These are phyloP conservation scores for Urochloa ruziziensis DNA, from an alignment of 176 grass and related monocot genomes.

Conservation along the genomic window DNA sequence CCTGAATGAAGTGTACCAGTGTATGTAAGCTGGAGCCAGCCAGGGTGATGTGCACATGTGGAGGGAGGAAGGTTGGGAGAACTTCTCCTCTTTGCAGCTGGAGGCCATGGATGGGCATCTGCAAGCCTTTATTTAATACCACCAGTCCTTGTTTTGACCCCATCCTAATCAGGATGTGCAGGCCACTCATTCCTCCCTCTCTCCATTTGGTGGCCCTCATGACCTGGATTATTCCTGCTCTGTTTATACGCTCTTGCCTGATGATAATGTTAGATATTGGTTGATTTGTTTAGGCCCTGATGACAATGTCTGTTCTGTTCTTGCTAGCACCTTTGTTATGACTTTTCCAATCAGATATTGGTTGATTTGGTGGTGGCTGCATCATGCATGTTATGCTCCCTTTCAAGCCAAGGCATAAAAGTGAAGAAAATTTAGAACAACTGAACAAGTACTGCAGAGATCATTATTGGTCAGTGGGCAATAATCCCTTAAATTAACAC, in stretches of 20 bases:
- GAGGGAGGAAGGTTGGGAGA: background rate
- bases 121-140: constrained; percentile 25
- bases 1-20: background rate
- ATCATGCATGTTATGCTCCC: constrained; percentile 27
- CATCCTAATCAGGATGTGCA: constrained; percentile 41
- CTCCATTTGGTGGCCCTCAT: constrained; percentile 26
- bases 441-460: too few species aligned
- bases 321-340: background rate
- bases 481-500: constrained; percentile 11
- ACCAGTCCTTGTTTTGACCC: constrained; percentile 31
- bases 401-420: constrained; percentile 37
- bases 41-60: constrained; percentile 32
- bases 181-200: constrained; percentile 32
- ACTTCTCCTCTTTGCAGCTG: constrained; percentile 36
- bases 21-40: constrained; percentile 45
- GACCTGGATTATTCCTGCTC: constrained; percentile 20
- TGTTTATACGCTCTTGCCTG: background rate
- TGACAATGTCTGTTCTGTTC: background rate
- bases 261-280: background rate
- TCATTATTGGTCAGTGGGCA: constrained; percentile 22
- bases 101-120: constrained; percentile 35
- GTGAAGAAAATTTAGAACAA: background rate
- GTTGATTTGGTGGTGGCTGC: background rate
- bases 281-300: background rate
- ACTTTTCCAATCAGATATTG: background rate